A percentile compares a stretch with the other conserved stretches of the same genome.
These are phyloP conservation scores for Phytophthora pisi DNA, from an alignment of 352 stramenopile genomes.

Conservation along the genomic window DNA sequence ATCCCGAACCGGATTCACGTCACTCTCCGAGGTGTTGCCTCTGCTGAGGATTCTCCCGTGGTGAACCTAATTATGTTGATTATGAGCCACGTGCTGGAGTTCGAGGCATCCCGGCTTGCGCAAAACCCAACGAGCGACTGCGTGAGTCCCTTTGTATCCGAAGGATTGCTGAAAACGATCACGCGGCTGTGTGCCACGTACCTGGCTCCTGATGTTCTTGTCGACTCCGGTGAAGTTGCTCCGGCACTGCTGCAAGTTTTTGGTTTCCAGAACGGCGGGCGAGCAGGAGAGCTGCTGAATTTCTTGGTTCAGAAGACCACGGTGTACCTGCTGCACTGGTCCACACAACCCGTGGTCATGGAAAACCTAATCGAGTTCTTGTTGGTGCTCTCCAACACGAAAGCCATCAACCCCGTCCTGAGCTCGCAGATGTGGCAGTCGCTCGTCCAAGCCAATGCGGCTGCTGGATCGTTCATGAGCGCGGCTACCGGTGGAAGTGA, in stretches of 20 bases:
- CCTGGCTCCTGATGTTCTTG: conserved; percentile 55
- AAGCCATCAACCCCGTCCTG: conserved; percentile 64
- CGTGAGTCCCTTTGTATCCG: conserved; percentile 83
- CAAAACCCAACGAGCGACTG: conserved; percentile 57
- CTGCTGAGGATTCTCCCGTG: conserved; percentile 40
- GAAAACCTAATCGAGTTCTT: conserved; percentile 83
- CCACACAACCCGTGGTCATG: conserved; percentile 83
- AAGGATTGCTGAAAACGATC: conserved; percentile 74
- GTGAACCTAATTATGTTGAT: conserved; percentile 71
- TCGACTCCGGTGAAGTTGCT: conserved; percentile 44
- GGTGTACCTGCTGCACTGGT: conserved; percentile 81
- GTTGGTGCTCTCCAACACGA: conserved; percentile 68
- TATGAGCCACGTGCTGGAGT: conserved; percentile 74
- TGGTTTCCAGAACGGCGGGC: conserved; percentile 58
- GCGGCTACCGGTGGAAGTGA: conserved; percentile 23
- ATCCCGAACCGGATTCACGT: conserved; percentile 67
- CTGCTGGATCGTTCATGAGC: conserved; percentile 61
- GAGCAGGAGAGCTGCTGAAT: conserved; percentile 61
- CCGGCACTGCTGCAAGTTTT: conserved; percentile 69
- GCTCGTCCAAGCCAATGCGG: conserved; percentile 75
- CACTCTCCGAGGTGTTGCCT: conserved; percentile 34
- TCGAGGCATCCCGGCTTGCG: conserved; percentile 65
- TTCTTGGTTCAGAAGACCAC: conserved; percentile 76
- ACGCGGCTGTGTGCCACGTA: conserved; percentile 83
- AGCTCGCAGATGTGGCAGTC: conserved; percentile 67